A percentile compares a stretch with the other conserved stretches of the same genome.
Conservation (phyloP, 2,329 filamentous ascomycete species). For the Colletotrichum sp. region DNA sequence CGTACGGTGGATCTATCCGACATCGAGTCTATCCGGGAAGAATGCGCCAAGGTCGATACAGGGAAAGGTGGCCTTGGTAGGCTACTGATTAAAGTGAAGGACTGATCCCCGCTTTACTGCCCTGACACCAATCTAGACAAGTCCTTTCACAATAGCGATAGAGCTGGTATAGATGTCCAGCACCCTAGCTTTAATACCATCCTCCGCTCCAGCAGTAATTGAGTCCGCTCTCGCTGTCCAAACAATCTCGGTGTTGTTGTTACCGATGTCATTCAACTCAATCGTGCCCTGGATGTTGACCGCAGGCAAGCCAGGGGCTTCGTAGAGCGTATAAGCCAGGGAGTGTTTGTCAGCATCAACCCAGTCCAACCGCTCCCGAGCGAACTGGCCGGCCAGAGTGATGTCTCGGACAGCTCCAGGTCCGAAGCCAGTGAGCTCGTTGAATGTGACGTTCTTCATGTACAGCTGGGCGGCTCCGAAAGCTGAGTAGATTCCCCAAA, state of each 20-base stretch:
- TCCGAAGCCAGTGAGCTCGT: background rate
- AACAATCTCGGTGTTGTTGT: background rate
- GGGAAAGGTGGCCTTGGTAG: conserved; percentile 49
- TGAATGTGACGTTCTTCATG: background rate
- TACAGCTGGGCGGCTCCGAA: background rate
- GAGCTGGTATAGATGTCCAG: background rate
- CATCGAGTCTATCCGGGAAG: conserved; percentile 44
- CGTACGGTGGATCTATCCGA: conserved; percentile 46
- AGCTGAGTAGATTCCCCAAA: background rate
- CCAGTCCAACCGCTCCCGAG: background rate
- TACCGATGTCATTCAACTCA: background rate
- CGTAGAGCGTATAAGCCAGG: background rate
- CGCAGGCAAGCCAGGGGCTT: background rate
- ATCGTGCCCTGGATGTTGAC: background rate
- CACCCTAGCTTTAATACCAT: background rate
- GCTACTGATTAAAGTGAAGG: conserved; percentile 37
- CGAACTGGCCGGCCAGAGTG: fast-evolving
- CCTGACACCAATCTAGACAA: background rate
- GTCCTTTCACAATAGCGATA: background rate
- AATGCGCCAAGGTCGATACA: conserved; percentile 42
- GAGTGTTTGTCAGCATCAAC: background rate
- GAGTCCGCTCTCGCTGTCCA: background rate
- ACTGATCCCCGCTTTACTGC: background rate
- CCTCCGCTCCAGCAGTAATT: background rate
- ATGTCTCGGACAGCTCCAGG: background rate